A percentile compares a stretch with the other conserved stretches of the same genome.
Evolutionary conservation across 106 monocot species (phyloP).

Genomic region (Platanthera guangdongensis): DNA sequence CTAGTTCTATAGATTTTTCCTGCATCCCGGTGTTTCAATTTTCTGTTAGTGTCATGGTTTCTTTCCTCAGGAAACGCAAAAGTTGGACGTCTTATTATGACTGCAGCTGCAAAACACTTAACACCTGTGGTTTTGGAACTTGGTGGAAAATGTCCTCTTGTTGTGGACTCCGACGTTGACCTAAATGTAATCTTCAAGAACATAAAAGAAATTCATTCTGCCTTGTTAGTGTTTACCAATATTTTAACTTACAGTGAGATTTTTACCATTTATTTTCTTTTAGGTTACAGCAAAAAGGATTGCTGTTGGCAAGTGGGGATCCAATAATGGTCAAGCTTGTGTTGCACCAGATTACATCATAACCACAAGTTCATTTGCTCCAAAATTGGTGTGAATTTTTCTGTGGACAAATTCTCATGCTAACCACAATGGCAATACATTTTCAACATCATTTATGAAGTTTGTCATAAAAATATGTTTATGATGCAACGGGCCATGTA

Average conservation of each 20-base stretch:
- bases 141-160: constrained; percentile 70
- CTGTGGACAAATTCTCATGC: no score
- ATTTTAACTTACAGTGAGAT: not conserved
- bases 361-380: constrained; percentile 57
- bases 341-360: constrained; percentile 67
- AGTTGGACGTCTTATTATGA: constrained; percentile 54
- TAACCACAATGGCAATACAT: no score
- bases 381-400: constrained; percentile 34
- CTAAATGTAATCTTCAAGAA: constrained; percentile 20
- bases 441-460: no score
- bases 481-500: no score
- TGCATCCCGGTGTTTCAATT: not conserved
- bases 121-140: constrained; percentile 68
- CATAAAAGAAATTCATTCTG: not conserved
- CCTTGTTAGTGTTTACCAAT: not conserved
- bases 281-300: constrained; percentile 57
- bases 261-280: constrained; percentile 5
- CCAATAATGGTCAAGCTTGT: constrained; percentile 67
- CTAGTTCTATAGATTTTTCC: no score
- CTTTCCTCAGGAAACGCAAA: constrained; percentile 34
- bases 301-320: constrained; percentile 69
- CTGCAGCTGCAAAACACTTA: constrained; percentile 66
- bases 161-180: constrained; percentile 50
- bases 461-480: no score
- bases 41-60: not conserved